phyloP scores from a whole-genome alignment of 23 red algal genomes.

The Pyropia haitanensis region DNA sequence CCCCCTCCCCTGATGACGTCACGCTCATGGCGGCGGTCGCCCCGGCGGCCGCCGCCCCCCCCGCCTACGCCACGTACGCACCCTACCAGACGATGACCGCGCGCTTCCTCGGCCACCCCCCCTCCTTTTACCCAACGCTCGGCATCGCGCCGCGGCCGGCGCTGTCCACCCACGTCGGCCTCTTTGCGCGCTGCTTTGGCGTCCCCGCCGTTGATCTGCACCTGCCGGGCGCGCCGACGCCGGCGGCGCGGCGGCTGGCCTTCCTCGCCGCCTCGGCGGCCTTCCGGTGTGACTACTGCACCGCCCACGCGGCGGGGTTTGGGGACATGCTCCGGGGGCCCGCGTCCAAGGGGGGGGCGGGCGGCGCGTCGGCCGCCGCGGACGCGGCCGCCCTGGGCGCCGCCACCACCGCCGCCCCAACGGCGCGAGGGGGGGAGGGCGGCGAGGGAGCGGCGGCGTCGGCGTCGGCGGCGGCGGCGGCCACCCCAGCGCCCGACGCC shows the following conservation, averaged over 20 bases:
- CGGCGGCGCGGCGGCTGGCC: conserved; percentile 11
- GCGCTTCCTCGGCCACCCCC: conserved; percentile 15
- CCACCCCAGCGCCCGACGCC: not conserved
- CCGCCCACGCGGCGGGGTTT: conserved; percentile 13
- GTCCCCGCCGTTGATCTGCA: conserved; percentile 1
- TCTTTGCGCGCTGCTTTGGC: conserved; percentile 9
- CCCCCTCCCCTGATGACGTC: too few species aligned
- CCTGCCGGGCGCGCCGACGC: conserved; percentile 3
- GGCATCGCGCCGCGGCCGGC: conserved; percentile 5
- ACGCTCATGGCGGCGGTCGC: too few species aligned
- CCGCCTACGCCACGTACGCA: too few species aligned
- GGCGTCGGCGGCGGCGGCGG: too few species aligned
- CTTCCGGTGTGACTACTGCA: conserved; percentile 35
- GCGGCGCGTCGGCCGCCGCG: not conserved
- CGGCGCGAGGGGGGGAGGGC: too few species aligned
- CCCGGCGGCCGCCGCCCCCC: too few species aligned
- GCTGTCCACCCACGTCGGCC: conserved; percentile 16
- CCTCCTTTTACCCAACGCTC: conserved; percentile 19
- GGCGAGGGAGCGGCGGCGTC: too few species aligned
- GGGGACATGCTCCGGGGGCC: conserved; percentile 20
- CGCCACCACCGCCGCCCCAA: not conserved
- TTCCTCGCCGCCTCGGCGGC: conserved; percentile 18
- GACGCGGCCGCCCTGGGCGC: not conserved
- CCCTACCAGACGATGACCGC: conserved; percentile 7
- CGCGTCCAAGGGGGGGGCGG: too few species aligned